These are phyloP conservation scores for Penicillium maclennaniae DNA, from an alignment of 495 filamentous ascomycete species.

Conservation along the genomic window DNA sequence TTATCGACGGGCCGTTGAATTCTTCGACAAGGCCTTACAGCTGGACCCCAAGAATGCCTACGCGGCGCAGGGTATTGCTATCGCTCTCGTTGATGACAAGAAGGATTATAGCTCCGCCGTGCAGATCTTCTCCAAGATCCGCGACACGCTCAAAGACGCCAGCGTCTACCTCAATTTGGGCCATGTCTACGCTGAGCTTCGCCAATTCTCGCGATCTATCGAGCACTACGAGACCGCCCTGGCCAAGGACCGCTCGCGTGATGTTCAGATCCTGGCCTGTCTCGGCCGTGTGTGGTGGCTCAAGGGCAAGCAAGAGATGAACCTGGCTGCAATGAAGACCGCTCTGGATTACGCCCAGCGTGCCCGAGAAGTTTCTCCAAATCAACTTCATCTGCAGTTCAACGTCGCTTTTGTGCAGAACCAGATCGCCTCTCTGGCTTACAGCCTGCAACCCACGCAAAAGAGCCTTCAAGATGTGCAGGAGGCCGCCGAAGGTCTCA, in stretches of 20 bases:
- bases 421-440: constrained; percentile 79
- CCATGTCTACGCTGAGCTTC: constrained; percentile 83
- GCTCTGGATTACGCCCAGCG: constrained; percentile 85
- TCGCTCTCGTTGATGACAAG: constrained; percentile 88
- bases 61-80: constrained; percentile 91
- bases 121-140: constrained; percentile 80
- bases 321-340: constrained; percentile 73
- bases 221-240: constrained; percentile 91
- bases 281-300: constrained; percentile 92
- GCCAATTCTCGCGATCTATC: constrained; percentile 83
- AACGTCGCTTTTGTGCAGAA: constrained; percentile 97
- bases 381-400: constrained; percentile 88
- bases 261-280: constrained; percentile 81
- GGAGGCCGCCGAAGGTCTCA: constrained; percentile 76
- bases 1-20: constrained; percentile 90
- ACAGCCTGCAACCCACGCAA: constrained; percentile 67
- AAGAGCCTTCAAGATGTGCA: constrained; percentile 75
- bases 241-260: constrained; percentile 71
- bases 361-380: constrained; percentile 72
- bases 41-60: constrained; percentile 91
- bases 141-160: constrained; percentile 81
- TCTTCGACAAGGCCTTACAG: constrained; percentile 95
- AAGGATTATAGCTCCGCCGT: constrained; percentile 78
- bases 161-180: constrained; percentile 88
- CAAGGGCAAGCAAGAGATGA: constrained; percentile 77